phyloP scores from a whole-genome alignment of 2,329 filamentous ascomycete species.

The Sporothrix pallida region DNA sequence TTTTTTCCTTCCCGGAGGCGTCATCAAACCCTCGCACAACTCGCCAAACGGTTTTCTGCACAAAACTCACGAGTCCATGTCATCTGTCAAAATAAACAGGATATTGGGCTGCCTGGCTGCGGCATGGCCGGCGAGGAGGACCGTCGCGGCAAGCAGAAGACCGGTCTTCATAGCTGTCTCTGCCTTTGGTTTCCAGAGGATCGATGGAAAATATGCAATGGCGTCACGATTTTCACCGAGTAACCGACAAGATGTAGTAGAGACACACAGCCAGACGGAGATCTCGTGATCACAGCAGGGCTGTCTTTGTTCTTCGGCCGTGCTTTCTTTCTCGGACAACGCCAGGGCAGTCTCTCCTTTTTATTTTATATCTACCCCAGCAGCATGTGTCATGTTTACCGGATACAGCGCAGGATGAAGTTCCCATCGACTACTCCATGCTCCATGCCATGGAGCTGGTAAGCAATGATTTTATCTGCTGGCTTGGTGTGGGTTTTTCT shows the following conservation, averaged over 20 bases:
- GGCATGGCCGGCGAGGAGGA: slow-evolving; percentile 9
- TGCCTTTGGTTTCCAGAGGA: background rate
- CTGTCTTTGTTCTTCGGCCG: background rate
- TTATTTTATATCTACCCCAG: background rate
- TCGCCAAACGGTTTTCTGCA: background rate
- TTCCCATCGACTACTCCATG: too few relatives aligned
- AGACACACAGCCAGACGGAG: background rate
- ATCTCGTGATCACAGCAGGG: background rate
- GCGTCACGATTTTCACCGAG: background rate
- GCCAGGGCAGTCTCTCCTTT: background rate
- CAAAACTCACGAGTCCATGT: slow-evolving; percentile 22
- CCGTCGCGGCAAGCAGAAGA: background rate
- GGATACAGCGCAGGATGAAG: background rate
- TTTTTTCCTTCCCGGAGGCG: background rate
- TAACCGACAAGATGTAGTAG: background rate
- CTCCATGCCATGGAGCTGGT: background rate
- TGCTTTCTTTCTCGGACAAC: background rate
- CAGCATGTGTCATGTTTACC: background rate
- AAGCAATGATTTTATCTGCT: background rate
- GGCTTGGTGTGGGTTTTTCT: background rate
- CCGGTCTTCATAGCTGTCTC: background rate
- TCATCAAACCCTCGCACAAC: background rate
- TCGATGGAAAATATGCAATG: background rate
- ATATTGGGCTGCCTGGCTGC: slow-evolving; percentile 13
- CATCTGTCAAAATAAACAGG: slow-evolving; percentile 6